phyloP scores from a whole-genome alignment of 306 rosid species.

The Hippophae gyantsensis region DNA sequence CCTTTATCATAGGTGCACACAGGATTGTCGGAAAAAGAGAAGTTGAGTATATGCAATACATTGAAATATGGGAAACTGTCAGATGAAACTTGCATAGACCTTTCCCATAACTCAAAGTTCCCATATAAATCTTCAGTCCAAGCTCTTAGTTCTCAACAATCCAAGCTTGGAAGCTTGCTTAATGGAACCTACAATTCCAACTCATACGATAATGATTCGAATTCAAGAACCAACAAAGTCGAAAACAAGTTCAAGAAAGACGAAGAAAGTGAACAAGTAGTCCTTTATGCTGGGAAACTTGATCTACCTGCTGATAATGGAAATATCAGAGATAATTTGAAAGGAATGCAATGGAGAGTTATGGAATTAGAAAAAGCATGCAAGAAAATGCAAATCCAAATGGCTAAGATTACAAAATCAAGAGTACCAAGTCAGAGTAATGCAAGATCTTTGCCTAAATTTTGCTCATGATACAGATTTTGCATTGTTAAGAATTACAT shows the following conservation, averaged over 20 bases:
- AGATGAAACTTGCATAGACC: constrained; percentile 42
- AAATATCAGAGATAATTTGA: constrained; percentile 55
- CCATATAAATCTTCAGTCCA: constrained; percentile 60
- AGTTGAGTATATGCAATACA: constrained; percentile 53
- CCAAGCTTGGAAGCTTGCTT: constrained; percentile 55
- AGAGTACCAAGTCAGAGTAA: constrained; percentile 40
- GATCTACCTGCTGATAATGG: constrained; percentile 47
- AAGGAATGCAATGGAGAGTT: constrained; percentile 92
- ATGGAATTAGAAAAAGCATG: constrained; percentile 75
- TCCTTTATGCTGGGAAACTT: constrained; percentile 44
- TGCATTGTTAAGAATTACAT: constrained; percentile 16
- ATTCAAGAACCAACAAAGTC: constrained; percentile 23
- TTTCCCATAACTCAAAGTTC: constrained; percentile 56
- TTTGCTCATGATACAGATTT: constrained; percentile 50
- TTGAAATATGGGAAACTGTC: constrained; percentile 77
- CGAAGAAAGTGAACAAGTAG: constrained; percentile 40
- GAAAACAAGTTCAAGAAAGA: constrained; percentile 34
- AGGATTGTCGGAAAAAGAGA: constrained; percentile 67
- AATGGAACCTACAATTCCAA: constrained; percentile 24
- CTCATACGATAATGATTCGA: constrained; percentile 26
- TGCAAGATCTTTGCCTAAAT: constrained; percentile 70
- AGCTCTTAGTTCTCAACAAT: constrained; percentile 50
- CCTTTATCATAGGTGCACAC: constrained; percentile 56
- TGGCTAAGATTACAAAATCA: constrained; percentile 66
- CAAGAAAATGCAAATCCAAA: constrained; percentile 67